Base-by-base conservation (phyloP, 768 basidiomycete genomes). In the Boletus vinaceobasis region DNA sequence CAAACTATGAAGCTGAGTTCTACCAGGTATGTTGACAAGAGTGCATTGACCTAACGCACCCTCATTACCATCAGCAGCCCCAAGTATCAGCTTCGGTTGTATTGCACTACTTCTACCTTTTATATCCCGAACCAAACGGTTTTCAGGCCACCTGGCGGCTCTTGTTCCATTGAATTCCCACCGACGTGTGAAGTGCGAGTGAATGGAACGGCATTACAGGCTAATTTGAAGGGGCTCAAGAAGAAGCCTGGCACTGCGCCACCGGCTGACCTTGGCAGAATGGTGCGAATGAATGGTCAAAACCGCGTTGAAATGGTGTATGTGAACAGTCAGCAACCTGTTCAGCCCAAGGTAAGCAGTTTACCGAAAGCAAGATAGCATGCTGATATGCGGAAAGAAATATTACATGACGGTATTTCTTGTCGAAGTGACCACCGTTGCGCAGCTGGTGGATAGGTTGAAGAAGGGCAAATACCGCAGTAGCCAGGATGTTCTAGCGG, bases 191-290 rank as follows among this genome's bases (percentile, higher is more conserved):
- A 97, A 81, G 87, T 95, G 48, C 87, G 91, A 65, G 83, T 95
- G 37, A 96, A 97, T 70, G 78, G 74, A 51, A 75, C 75, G 3
- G 77, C 82, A 50, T 73, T 96, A 31, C 75, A 75, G 19, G 90
- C 87, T 36, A 94, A 87, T 68, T 70, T 93, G 58, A 93, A 93
- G 69, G 94, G 94, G 5, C 73, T 96, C 67, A 97, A 97, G 79
- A 97, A 97, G 77, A 94, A 90, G 62, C 88, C 92, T 29, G 93
- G 93, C 4, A 95, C 91, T 40, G 90, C 93, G 1, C 92, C 93
- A n/a, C 93, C 93, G 7, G 86, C 92, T 2, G 87, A 93, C 67
- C 68, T 85, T 49, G 74, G 75, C 29, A 75, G 68, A 59, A 60
- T 69, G 40, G 66, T 78, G 17, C 69, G 75, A 52, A 74, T 63